Percentiles rank a stretch among this genome's conserved stretches.
phyloP scores from a whole-genome alignment of 2,329 filamentous ascomycete species.

The Aspergillus awamori region DNA sequence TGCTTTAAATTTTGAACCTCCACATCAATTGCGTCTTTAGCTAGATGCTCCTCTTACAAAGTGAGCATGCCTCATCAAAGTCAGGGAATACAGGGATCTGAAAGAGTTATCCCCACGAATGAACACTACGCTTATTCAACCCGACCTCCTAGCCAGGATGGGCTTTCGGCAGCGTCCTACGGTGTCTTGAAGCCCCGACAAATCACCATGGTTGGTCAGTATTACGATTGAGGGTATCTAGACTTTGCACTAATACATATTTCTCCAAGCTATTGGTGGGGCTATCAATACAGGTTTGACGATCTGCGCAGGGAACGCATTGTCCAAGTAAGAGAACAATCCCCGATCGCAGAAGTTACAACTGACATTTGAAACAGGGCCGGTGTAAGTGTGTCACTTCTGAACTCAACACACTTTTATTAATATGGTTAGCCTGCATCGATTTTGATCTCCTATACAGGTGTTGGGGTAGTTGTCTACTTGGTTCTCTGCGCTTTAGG shows the following conservation, averaged over 20 bases:
- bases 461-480: constrained; percentile 62
- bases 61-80: not conserved
- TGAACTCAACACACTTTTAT: not conserved
- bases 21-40: too few species aligned
- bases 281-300: constrained; percentile 37
- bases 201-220: constrained; percentile 31
- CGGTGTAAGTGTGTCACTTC: constrained; percentile 26
- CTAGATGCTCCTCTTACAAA: not conserved
- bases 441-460: constrained; percentile 41
- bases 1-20: too few species aligned
- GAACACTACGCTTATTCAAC: not conserved
- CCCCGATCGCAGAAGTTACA: not conserved
- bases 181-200: constrained; percentile 15
- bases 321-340: constrained; percentile 29
- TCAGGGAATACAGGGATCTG: not conserved
- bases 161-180: constrained; percentile 8
- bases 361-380: constrained; percentile 24
- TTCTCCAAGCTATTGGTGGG: constrained; percentile 31
- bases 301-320: constrained; percentile 32
- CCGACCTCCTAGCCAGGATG: constrained; percentile 1
- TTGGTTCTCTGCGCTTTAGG: constrained; percentile 76
- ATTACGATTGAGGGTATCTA: not conserved
- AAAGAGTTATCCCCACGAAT: not conserved
- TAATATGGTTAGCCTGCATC: constrained; percentile 34
- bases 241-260: constrained; percentile 8